These are phyloP conservation scores for Teratosphaeria epicoccoides DNA, from an alignment of 2,329 filamentous ascomycete genomes.

Conservation along the genomic window DNA sequence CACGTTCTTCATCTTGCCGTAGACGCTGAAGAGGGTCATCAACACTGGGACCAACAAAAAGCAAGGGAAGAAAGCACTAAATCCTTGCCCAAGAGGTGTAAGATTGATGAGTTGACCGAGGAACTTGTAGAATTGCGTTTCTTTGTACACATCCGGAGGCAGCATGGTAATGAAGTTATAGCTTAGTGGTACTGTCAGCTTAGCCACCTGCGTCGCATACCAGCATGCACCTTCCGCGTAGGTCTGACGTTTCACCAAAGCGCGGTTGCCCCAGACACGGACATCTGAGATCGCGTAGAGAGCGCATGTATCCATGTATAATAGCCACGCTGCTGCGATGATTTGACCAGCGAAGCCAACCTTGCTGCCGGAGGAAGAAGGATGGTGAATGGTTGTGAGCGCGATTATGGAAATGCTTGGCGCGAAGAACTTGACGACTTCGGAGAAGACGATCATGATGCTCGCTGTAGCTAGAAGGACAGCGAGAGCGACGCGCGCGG, in stretches of 20 bases:
- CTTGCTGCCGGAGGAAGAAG: constrained; percentile 55
- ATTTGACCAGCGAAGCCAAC: constrained; percentile 81
- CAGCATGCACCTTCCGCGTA: constrained; percentile 90
- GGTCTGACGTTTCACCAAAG: constrained; percentile 80
- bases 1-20: constrained; percentile 65
- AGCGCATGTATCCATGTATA: constrained; percentile 91
- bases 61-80: constrained; percentile 80
- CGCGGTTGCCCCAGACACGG: constrained; percentile 94
- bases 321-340: constrained; percentile 75
- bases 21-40: constrained; percentile 80
- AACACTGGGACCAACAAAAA: constrained; percentile 77
- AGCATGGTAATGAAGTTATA: constrained; percentile 97
- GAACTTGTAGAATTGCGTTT: constrained; percentile 80
- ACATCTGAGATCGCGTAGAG: constrained; percentile 82
- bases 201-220: constrained; percentile 88
- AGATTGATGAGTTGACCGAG: constrained; percentile 74
- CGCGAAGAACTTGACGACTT: constrained; percentile 74
- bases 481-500: constrained; percentile 54
- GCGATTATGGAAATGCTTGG: constrained; percentile 63
- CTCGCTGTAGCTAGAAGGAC: constrained; percentile 63
- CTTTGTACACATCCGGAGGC: constrained; percentile 57
- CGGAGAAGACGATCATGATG: constrained; percentile 80
- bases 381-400: constrained; percentile 63
- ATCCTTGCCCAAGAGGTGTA: constrained; percentile 70
- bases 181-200: constrained; percentile 79